Evolutionary conservation across 2,329 filamentous ascomycete genomes (phyloP), one percentile per base, ranked within the genome.

Genomic region (Beauveria sp.): DNA sequence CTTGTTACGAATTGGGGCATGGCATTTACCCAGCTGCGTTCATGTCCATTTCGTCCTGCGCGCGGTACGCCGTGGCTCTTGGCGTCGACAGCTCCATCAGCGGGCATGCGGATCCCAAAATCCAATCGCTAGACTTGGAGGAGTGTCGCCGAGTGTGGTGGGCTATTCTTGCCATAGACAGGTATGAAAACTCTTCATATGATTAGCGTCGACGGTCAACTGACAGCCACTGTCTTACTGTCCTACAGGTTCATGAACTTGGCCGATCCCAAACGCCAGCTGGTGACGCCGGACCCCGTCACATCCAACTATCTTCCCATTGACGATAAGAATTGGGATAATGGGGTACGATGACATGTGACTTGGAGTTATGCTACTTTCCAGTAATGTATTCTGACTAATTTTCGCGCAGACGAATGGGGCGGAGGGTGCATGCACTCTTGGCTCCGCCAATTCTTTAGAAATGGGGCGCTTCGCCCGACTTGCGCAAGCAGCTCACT

Each of bases 401-500:
- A 28, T 16, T 5, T 5, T 8, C 16, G 2, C n/a, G 7, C 22
- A 62, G 61, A 53, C 24, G 1, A 18, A 40, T 42, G 49, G 43
- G n/a, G 24, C 57, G 1, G 48, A 57, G 26, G 52, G 16, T 26
- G 57, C 53, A 26, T 53, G 53, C 28, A 65, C 64, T n/a, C 40
- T 65, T 2, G 50, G 14, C 16, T 61, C 62, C 16, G 63, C 62
- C 34, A 64, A 60, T 22, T 57, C 34, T 24, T 48, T 61, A 9
- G 50, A 64, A 31, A 51, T 65, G 12, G 59, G 62, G 3, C 59
- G 64, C 5, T 66, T 63, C 40, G 64, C 63, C 24, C 61, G 64
- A 16, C 64, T 66, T 60, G 63, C 63, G n/a, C 64, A 66, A 56
- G 60, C 64, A n/a, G 63, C 64, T 18, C 64, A 66, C 34, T 40